A percentile compares a stretch with the other conserved stretches of the same genome.
phyloP scores from a whole-genome alignment of 768 basidiomycete genomes.

The Calocera cornea region DNA sequence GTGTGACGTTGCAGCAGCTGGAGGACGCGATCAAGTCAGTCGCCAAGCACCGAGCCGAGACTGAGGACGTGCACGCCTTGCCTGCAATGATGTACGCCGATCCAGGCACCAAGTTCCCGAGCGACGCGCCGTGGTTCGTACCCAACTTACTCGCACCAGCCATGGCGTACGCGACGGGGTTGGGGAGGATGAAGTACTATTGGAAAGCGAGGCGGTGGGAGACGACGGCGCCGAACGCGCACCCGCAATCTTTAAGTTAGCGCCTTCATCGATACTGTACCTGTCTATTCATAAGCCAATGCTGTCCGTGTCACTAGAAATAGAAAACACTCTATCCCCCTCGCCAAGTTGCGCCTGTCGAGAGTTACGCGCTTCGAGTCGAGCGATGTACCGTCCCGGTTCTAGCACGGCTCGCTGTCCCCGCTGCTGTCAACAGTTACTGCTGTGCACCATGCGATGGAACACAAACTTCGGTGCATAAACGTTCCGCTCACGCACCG shows the following conservation, averaged over 20 bases:
- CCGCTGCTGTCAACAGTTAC: background rate
- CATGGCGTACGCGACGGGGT: background rate
- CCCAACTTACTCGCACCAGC: background rate
- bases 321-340: too few species aligned
- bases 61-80: background rate
- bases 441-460: background rate
- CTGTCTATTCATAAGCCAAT: too few species aligned
- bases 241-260: background rate
- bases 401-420: too few species aligned
- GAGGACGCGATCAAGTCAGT: background rate
- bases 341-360: too few species aligned
- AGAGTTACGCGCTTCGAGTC: too few species aligned
- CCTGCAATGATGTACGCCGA: background rate
- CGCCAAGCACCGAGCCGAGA: background rate
- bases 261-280: too few species aligned
- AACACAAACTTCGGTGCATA: too few species aligned
- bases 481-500: background rate
- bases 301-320: too few species aligned
- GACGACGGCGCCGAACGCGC: background rate
- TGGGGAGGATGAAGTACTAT: background rate
- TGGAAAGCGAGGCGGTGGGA: background rate
- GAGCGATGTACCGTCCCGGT: too few species aligned
- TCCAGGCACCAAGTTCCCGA: background rate
- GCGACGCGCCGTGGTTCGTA: background rate
- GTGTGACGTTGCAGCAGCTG: background rate